Percentiles rank a stretch among this genome's conserved stretches.
Conservation (phyloP, 1,284 basidiomycete genomes). For the Pisolithus thermaeus region DNA sequence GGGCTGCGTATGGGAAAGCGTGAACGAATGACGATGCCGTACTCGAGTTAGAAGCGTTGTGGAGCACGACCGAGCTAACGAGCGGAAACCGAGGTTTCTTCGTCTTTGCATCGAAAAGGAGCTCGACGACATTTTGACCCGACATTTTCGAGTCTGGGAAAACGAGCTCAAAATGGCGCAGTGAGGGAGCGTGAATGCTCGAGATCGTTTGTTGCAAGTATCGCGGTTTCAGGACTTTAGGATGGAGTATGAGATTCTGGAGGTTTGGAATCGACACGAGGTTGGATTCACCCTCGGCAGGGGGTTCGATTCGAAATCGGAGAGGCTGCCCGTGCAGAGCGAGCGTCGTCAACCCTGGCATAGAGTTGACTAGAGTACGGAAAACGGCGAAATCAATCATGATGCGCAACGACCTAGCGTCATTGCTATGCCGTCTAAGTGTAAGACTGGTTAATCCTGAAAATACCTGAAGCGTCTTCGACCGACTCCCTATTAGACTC, state of each 20-base stretch:
- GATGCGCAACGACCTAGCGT: constrained; percentile 21
- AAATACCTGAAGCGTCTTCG: constrained; percentile 15
- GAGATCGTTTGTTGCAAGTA: constrained; percentile 27
- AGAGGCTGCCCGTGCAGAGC: constrained; percentile 24
- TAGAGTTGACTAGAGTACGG: constrained; percentile 19
- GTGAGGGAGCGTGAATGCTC: constrained; percentile 21
- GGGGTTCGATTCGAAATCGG: constrained; percentile 17
- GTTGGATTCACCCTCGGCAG: constrained; percentile 5
- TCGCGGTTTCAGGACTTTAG: constrained; percentile 26
- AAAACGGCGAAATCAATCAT: constrained; percentile 25
- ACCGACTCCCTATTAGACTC: constrained; percentile 13
- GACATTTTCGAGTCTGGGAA: constrained; percentile 26
- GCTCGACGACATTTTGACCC: constrained; percentile 18
- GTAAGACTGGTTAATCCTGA: constrained; percentile 21
- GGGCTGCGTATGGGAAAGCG: constrained; percentile 17
- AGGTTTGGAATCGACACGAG: constrained; percentile 20
- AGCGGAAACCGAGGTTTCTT: constrained; percentile 19
- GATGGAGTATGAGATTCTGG: constrained; percentile 25
- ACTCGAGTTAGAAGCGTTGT: constrained; percentile 21
- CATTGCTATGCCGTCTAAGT: constrained; percentile 24
- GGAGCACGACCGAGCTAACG: constrained; percentile 22
- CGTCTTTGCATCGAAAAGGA: constrained; percentile 3
- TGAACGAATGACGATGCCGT: constrained; percentile 22
- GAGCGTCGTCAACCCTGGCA: constrained; percentile 21
- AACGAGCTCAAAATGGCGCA: constrained; percentile 28